Evolutionary conservation across 2,329 filamentous ascomycete species (phyloP), one percentile per base, ranked within the genome.

Genomic region (Colletotrichum tropicicola): DNA sequence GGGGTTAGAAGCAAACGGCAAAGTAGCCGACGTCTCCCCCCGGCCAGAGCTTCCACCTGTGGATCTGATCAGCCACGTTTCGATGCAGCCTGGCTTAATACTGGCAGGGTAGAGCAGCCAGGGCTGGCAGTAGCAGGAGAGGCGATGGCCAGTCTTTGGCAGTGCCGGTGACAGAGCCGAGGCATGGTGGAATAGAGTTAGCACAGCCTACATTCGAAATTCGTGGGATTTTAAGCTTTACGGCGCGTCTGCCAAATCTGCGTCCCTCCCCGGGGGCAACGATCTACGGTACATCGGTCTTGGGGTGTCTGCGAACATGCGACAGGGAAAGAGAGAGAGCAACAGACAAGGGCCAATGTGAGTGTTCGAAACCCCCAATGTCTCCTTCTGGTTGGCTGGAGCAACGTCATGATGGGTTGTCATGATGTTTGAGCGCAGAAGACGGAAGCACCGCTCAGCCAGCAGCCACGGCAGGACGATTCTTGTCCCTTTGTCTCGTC

Each of bases 1-100:
- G 55, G 54, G 17, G 47, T 59, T 53, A 35, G 41, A 59, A 64
- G 55, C 15, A 64, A 59, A 41, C 37, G 30, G 55, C 47, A 13
- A 59, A 27, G 47, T 25, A 32, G 28, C 27, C 37, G 52, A 49
- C 54, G 41, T 52, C 37, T 45, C 23, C 23, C n/a, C 52, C 37
- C 12, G 13, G 25, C 9, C 12, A 27, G 19, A 17, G n/a, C n/a
- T n/a, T n/a, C n/a, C 27, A 27, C 43, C n/a, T n/a, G n/a, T n/a
- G n/a, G n/a, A 27, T 35, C 23, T 43, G n/a, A 57, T 39, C 52
- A 49, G 9, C 52, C 48, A 54, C 39, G 54, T 37, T 45, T 60
- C 49, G 43, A 44, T 43, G 23, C 51, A 41, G 35, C 51, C 51
- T 28, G 51, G 3, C n/a, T n/a, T 37, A 4, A 15, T 8, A 13